phyloP scores from a whole-genome alignment of 345 rosid species.

The Nasturtium officinale region DNA sequence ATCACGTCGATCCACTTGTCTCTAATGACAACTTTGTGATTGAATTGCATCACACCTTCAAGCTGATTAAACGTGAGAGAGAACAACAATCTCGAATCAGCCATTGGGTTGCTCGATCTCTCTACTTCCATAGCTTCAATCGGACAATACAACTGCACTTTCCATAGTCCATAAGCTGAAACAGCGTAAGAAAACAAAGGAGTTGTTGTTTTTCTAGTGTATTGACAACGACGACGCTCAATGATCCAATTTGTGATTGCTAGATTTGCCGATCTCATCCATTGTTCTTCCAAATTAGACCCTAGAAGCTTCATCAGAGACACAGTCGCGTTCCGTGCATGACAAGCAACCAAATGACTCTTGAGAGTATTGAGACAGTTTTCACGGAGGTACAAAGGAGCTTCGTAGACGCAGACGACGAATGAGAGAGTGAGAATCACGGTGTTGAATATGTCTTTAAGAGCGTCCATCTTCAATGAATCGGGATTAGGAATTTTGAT shows the following conservation, averaged over 20 bases:
- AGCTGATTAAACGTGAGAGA: conserved; percentile 84
- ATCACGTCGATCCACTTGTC: conserved; percentile 65
- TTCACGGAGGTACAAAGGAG: conserved; percentile 68
- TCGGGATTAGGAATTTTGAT: conserved; percentile 50
- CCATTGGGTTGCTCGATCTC: conserved; percentile 50
- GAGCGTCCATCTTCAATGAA: conserved; percentile 32
- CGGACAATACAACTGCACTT: conserved; percentile 81
- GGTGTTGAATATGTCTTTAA: conserved; percentile 59
- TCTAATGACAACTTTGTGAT: conserved; percentile 53
- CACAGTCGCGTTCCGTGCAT: conserved; percentile 48
- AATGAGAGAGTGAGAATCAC: conserved; percentile 60
- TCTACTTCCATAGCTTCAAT: conserved; percentile 78
- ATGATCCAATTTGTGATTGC: conserved; percentile 77
- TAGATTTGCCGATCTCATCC: conserved; percentile 83
- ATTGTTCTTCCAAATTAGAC: conserved; percentile 78
- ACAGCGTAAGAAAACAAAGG: conserved; percentile 68
- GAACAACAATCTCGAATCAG: conserved; percentile 65
- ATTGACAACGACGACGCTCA: conserved; percentile 43
- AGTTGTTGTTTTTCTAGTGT: conserved; percentile 40
- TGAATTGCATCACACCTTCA: conserved; percentile 83
- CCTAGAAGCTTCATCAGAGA: conserved; percentile 65
- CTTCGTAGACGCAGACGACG: conserved; percentile 75
- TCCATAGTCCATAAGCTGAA: conserved; percentile 74
- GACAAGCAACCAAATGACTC: conserved; percentile 50
- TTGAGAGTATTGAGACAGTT: conserved; percentile 54